Evolutionary conservation across 179 eudicot genomes (phyloP), one percentile per base, ranked within the genome.

Genomic region (Drosera spatulata): DNA sequence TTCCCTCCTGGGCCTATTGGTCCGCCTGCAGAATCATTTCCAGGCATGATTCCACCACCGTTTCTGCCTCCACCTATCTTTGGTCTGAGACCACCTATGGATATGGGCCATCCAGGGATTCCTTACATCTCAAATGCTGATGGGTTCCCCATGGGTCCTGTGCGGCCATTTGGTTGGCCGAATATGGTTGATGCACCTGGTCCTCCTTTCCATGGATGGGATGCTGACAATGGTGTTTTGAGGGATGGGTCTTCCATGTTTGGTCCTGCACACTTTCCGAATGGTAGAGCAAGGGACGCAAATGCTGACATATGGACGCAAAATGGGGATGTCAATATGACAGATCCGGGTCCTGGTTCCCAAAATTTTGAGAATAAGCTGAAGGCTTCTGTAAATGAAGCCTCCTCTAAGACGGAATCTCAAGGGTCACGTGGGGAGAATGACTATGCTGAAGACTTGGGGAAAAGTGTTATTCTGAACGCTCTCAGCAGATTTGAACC

Each of bases 1-100:
- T 88, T 80, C 69, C 89, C 82, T 14, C 95, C 82, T 65, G 93
- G 83, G 42, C 93, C 91, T 56, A 93, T 85, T 63, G 90, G 83
- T 46, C 96, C 89, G 41, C 91, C 86, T 63, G 87, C 81, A 52
- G 76, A 80, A n/a, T 83, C 75, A 57, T 88, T 85, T 65, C 86
- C 91, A 39, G 80, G 95, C 10, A 79, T 91, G 59, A n/a, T 77
- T 10, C 54, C 75, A 11, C 81, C 70, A 12, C n/a, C n/a, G n/a
- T 77, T 70, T 64, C 70, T 75, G 10, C 41, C 56, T 61, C 77
- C 66, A 7, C 67, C 78, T 11, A 51, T 63, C 7, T 85, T 84
- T 75, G 80, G 87, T 59, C 78, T 82, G 40, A 69, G 95, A 63
- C 95, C 95, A 39, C 65, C 95, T 49, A 60, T 91, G 86, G 95